Conservation (phyloP, 257 asterid genomes). For the Catharanthus roseus region DNA sequence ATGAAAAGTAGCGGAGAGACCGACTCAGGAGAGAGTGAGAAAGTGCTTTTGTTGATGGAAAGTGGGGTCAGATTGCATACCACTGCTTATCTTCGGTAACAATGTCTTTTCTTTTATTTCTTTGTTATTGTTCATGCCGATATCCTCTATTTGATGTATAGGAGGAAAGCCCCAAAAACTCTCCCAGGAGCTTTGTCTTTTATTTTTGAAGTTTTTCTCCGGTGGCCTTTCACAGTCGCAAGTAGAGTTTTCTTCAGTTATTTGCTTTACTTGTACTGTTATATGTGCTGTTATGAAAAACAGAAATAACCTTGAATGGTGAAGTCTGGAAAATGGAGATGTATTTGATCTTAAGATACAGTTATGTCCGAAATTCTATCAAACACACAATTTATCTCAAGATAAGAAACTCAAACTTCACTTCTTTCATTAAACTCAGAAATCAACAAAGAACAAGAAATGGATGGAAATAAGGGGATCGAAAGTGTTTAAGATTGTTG, state of each 20-base stretch:
- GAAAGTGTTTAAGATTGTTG: too few relatives aligned
- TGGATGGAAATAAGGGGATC: too few relatives aligned
- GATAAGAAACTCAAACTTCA: too few relatives aligned
- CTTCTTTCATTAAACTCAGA: too few relatives aligned
- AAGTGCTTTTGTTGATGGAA: conserved; percentile 89
- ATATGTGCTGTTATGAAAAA: not conserved
- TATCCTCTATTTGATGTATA: too few relatives aligned
- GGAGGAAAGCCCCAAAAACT: too few relatives aligned
- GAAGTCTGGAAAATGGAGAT: not conserved
- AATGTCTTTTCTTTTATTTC: not conserved
- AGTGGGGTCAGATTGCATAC: conserved; percentile 95
- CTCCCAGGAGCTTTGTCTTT: not conserved
- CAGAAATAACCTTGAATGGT: not conserved
- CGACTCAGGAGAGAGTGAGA: conserved; percentile 97
- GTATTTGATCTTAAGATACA: too few relatives aligned
- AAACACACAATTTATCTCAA: too few relatives aligned
- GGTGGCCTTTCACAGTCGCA: not conserved
- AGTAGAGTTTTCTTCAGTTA: not conserved
- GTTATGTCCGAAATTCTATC: too few relatives aligned
- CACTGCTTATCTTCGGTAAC: conserved; percentile 83
- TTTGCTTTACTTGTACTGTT: not conserved
- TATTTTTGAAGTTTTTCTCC: not conserved
- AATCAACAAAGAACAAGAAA: too few relatives aligned
- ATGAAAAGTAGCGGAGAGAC: conserved; percentile 95
- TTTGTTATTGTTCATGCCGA: not conserved